These are phyloP conservation scores for Parmelia sp. DNA, from an alignment of 495 filamentous ascomycete species.

Conservation along the genomic window DNA sequence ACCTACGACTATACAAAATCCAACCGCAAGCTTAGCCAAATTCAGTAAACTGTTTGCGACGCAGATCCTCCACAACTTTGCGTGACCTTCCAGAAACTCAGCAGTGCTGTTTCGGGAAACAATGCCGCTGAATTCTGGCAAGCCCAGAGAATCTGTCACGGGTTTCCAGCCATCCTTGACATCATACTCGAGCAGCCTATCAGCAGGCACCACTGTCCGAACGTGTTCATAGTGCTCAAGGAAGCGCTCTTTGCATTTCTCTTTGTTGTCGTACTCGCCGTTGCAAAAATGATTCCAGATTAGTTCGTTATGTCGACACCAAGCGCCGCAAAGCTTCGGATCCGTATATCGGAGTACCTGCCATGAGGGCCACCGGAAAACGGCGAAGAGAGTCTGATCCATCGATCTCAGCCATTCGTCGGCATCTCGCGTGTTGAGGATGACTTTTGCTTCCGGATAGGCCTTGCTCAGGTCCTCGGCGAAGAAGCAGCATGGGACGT, in stretches of 20 bases:
- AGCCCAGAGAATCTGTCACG: constrained; percentile 36
- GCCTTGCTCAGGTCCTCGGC: constrained; percentile 49
- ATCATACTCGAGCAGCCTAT: constrained; percentile 37
- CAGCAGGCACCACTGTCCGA: constrained; percentile 30
- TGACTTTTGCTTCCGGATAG: constrained; percentile 54
- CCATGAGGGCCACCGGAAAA: constrained; percentile 17
- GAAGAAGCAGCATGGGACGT: constrained; percentile 49
- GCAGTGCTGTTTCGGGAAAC: neutral
- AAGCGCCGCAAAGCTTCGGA: constrained; percentile 10
- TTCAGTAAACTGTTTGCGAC: too few relatives aligned
- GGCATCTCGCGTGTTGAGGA: constrained; percentile 46
- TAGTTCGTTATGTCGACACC: constrained; percentile 20
- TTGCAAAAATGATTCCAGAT: constrained; percentile 21
- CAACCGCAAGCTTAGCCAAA: too few relatives aligned
- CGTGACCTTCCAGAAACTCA: too few relatives aligned
- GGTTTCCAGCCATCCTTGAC: constrained; percentile 43
- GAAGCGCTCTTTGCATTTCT: constrained; percentile 23
- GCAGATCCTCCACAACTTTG: too few relatives aligned
- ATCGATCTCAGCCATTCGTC: constrained; percentile 36
- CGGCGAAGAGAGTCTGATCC: constrained; percentile 12
- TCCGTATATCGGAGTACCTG: constrained; percentile 20
- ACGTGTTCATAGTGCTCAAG: constrained; percentile 35
- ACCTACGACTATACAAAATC: too few relatives aligned
- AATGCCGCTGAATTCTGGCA: constrained; percentile 4
- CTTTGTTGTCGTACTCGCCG: constrained; percentile 14